Evolutionary conservation across 140 eudicot species (phyloP), one percentile per base, ranked within the genome.

Genomic region (Oenanthe javanica): DNA sequence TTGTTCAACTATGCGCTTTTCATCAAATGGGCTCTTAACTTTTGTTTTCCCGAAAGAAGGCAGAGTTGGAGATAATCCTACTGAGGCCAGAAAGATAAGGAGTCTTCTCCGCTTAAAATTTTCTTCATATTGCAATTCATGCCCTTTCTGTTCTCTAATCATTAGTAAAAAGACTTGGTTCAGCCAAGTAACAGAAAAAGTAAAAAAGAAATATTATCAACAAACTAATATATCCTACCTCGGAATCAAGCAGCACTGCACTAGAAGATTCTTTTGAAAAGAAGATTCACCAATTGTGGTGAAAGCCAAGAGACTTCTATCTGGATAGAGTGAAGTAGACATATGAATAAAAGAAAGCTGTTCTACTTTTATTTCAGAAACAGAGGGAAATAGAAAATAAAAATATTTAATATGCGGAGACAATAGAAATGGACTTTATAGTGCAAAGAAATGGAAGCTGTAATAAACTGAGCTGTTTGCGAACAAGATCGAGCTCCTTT

Each of bases 1-100:
- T 82, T 93, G 99, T 85, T 96, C 97, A 36, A 96, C 89, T n/a
- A 93, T 80, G 48, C 98, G 99, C 80, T 82, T 96, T 81, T 96
- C 98, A 77, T 96, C 98, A 80, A 88, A 96, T 4, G 98, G 99
- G 84, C 83, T 96, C 83, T 96, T 89, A 78, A 79, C 82, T 83
- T 96, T 96, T 47, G 98, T 89, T 85, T 95, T 95, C 47, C 85
- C 99, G 70, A 31, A 82, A 16, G 99, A 89, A 21, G 96, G 88
- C 40, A 91, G 86, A 78, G 93, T 86, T 61, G 97, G 91, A 78
- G 85, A 82, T 46, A 91, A 63, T 73, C 93, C 80, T 54, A 91
- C 81, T 40, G 97, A 86, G 83, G 88, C 84, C 74, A 92, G 80
- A 77, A 87, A 76, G 84, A 87, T 27, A 46, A 92, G 84, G 77